These are phyloP conservation scores for Pseudogymnoascus sp. DNA, from an alignment of 2,329 filamentous ascomycete species.

Conservation along the genomic window DNA sequence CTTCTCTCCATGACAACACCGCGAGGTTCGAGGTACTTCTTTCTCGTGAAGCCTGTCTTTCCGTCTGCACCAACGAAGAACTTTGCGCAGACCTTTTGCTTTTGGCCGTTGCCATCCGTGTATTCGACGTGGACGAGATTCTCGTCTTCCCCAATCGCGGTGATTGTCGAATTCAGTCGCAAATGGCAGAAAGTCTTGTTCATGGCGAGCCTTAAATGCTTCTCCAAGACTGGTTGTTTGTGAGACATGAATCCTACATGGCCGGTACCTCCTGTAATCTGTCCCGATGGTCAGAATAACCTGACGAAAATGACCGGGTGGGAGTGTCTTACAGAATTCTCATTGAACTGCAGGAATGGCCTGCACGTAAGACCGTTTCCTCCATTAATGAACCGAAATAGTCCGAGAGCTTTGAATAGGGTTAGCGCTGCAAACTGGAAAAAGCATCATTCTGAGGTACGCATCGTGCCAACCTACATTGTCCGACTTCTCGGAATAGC, in stretches of 20 bases:
- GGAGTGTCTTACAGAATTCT: constrained; percentile 12
- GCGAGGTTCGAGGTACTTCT: constrained; percentile 18
- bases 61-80: constrained; percentile 17
- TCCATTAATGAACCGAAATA: constrained; percentile 23
- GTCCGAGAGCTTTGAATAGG: not conserved
- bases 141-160: constrained; percentile 9
- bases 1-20: constrained; percentile 31
- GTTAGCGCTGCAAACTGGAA: not conserved
- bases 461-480: constrained; percentile 15
- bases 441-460: too few relatives aligned
- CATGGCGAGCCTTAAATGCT: not conserved
- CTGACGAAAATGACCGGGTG: too few relatives aligned
- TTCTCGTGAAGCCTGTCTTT: constrained; percentile 14
- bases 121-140: constrained; percentile 8
- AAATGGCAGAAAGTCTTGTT: not conserved
- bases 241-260: constrained; percentile 26
- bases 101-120: not conserved
- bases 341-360: constrained; percentile 23
- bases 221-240: constrained; percentile 26
- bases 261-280: constrained; percentile 24
- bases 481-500: constrained; percentile 25
- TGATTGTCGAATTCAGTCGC: not conserved
- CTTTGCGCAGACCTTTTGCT: not conserved
- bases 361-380: constrained; percentile 17
- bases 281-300: not conserved